Base-by-base conservation (phyloP, 257 asterid genomes). In the Plantago elongata region DNA sequence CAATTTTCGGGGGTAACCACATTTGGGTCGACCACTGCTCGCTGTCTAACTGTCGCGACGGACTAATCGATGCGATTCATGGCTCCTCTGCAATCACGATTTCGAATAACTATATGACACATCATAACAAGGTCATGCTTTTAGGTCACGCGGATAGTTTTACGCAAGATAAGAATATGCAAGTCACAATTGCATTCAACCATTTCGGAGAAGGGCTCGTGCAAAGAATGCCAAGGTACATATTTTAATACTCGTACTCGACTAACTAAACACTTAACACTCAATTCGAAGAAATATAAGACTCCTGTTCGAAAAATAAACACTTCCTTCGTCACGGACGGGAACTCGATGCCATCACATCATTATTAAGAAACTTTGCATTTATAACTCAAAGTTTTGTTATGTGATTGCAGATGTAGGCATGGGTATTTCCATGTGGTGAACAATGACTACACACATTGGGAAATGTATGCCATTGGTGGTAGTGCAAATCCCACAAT, bases 401-500 rank as follows among this genome's bases (percentile, higher is more conserved):
- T 11, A 0, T 6, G 10, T 9, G 46, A 34, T 51, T 69, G 62
- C 82, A 86, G 97, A 64, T 89, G 97, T 66, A 87, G 97, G 18
- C 94, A 83, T 72, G 97, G 97, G 30, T 87, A 90, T 69, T 90
- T 90, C 68, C 97, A 90, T 75, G 96, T 90, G 67, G 97, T 85
- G 77, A 90, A 90, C 76, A 90, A 90, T 80, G 97, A 90, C 80
- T 90, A 90, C 45, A 90, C 96, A 16, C 93, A 87, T 54, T 90
- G 97, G 97, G 84, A 85, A 74, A 90, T 83, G 97, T 87, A 90
- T 73, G 96, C 97, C 3, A 78, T 90, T 60, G 97, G 97, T 9
- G 97, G 97, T 5, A 90, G 97, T 72, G 97, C 96, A 47, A 50
- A 72, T 42, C 97, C 97, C 0, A 90, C 97, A 8, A 87, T 90